Evolutionary conservation across 805 yeast genomes (phyloP), one percentile per base, ranked within the genome.

Genomic region (Kuraishia capsulata): DNA sequence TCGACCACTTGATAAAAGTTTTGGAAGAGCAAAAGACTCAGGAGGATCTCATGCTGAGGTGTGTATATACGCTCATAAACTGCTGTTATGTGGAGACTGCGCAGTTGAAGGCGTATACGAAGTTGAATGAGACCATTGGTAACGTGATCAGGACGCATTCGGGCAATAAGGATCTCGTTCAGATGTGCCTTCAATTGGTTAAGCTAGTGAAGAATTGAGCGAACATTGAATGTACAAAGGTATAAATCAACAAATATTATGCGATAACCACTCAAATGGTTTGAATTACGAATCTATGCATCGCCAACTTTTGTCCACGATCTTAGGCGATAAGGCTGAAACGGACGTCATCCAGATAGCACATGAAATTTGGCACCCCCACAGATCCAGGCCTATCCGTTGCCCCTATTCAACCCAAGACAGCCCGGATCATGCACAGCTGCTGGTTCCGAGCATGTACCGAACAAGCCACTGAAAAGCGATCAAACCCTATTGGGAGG

Each of bases 41-140:
- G 8, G 49, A 48, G 14, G 53, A 50, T 2, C 40, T 57, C 8
- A 33, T 49, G 20, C 21, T 50, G 10, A 44, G 62, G 32, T 43
- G 47, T 28, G 39, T 52, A 18, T 54, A 46, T 39, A 45, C 52
- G 5, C 39, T 54, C 14, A 35, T 38, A 20, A 49, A 51, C 30
- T 28, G 40, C 32, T 18, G 33, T 16, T 11, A 28, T 14, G 28
- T 28, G 17, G 31, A 28, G 17, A 28, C 31, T 6, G 6, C 17
- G 8, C 14, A 8, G 8, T 13, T 9, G 14, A 13, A 6, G 17
- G 8, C 8, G 14, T 28, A 28, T 17, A 5, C 8, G 14, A 28
- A 13, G 17, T 13, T 28, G 14, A 28, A 28, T 13, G 31, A 28
- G 17, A 28, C 31, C 17, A 11, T 28, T 8, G 31, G 17, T 5